Conservation (phyloP, 2,329 filamentous ascomycete genomes). For the Phyllosticta ampelicida region DNA sequence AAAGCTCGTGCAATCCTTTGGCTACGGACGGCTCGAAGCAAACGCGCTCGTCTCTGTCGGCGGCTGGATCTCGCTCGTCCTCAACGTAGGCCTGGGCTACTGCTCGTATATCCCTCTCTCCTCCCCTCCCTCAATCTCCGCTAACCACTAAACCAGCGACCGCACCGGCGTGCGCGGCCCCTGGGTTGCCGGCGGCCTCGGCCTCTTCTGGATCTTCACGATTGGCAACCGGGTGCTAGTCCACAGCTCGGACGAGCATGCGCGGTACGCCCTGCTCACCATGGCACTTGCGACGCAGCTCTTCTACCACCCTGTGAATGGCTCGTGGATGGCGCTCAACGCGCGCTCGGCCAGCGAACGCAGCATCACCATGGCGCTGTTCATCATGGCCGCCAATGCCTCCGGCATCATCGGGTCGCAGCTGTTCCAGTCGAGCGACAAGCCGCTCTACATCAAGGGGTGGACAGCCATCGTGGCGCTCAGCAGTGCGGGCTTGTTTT, state of each 20-base stretch:
- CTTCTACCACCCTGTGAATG: slow-evolving; percentile 13
- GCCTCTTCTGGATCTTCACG: slow-evolving; percentile 11
- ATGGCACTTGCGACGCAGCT: slow-evolving; percentile 7
- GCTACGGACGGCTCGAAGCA: slow-evolving; percentile 19
- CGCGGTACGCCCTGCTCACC: slow-evolving; percentile 9
- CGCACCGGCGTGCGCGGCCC: slow-evolving; percentile 6
- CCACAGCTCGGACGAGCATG: background rate
- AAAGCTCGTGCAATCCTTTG: slow-evolving; percentile 19
- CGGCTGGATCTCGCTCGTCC: slow-evolving; percentile 19
- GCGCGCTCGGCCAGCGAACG: slow-evolving; percentile 13
- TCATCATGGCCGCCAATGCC: slow-evolving; percentile 15
- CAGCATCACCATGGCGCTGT: slow-evolving; percentile 15
- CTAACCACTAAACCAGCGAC: background rate
- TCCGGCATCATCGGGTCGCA: slow-evolving; percentile 15
- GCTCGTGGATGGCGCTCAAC: slow-evolving; percentile 16
- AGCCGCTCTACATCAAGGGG: slow-evolving; percentile 12
- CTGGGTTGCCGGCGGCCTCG: slow-evolving; percentile 6
- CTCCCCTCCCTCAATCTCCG: no score
- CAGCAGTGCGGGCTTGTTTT: slow-evolving; percentile 8
- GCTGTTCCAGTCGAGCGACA: slow-evolving; percentile 14
- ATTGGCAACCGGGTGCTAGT: slow-evolving; percentile 7
- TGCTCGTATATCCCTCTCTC: slow-evolving; percentile 2
- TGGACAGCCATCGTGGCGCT: slow-evolving; percentile 13
- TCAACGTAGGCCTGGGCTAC: slow-evolving; percentile 11
- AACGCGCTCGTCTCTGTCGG: slow-evolving; percentile 26